Evolutionary conservation across 345 rosid species (phyloP), one percentile per base, ranked within the genome.

Genomic region (Acer yangbiense): DNA sequence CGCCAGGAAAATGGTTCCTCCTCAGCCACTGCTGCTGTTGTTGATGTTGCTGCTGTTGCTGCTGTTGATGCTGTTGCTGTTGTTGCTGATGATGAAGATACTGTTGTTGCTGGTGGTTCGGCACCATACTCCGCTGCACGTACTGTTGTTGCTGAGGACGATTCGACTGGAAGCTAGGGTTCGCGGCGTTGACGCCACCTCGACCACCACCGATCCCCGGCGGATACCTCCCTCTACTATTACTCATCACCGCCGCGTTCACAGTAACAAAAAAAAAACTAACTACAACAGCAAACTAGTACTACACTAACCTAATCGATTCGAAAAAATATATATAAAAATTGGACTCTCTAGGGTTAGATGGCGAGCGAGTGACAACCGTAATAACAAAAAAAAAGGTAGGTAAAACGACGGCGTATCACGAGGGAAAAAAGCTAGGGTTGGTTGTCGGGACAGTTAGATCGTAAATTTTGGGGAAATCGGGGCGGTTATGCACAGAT

Each of bases 211-310:
- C 92, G 63, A 88, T 85, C 43, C 89, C 97, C 29, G 95, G 94
- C 13, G 89, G 95, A 87, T 93, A 91, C 72, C 96, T 87, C 74
- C 89, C 94, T 90, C 98, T 90, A 84, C 80, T 90, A 81, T 90
- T 90, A 81, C 90, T 90, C 96, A 90, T 93, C 88, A 64, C 86
- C 77, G 68, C 52, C 50, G 77, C 82, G 21, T 82, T 74, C 72
- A 54, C 83, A 77, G 80, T 6, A 32, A 21, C 11, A 7, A 69
- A 50, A 74, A 8, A 83, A 80, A 73, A 75, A 86, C 87, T 82
- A 79, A 85, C 86, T 61, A 68, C 65, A 67, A 74, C 41, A 61
- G 60, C 57, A 65, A 72, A 41, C 66, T 20, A 68, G 69, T 35
- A 65, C 13, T 63, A 85, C 21, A 67, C 64, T 46, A 46, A 73